These are phyloP conservation scores for Debaryomyces robertsiae DNA, from an alignment of 1,139 yeast species.

Conservation along the genomic window DNA sequence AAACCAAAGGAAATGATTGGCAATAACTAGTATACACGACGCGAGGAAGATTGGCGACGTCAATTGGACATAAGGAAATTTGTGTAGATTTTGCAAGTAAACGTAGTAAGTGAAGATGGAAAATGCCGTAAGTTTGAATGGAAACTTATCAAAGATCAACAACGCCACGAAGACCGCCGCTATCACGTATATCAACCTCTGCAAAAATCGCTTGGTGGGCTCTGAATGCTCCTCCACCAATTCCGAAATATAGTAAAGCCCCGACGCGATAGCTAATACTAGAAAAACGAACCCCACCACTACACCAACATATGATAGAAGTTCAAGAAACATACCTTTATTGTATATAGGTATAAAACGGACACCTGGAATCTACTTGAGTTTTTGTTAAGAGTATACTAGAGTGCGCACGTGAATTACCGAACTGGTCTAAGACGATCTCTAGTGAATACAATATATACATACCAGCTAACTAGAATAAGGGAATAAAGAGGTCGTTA, in stretches of 20 bases:
- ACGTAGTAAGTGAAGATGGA: conserved; percentile 71
- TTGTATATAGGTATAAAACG: conserved; percentile 1
- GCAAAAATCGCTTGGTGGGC: conserved; percentile 72
- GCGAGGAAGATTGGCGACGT: conserved; percentile 69
- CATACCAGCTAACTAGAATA: no score
- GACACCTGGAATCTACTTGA: not conserved
- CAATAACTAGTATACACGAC: conserved; percentile 71
- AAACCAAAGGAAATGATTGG: conserved; percentile 91
- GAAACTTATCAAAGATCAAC: conserved; percentile 74
- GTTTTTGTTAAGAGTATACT: not conserved
- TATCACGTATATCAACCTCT: conserved; percentile 61
- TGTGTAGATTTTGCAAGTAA: conserved; percentile 72
- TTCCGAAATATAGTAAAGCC: conserved; percentile 87
- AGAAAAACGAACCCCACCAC: conserved; percentile 74
- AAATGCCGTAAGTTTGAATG: conserved; percentile 63
- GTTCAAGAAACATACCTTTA: conserved; percentile 40
- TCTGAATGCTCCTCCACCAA: conserved; percentile 92
- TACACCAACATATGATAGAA: conserved; percentile 66
- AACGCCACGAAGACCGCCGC: conserved; percentile 57
- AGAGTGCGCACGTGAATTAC: not conserved
- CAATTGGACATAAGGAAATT: conserved; percentile 82
- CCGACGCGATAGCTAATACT: conserved; percentile 69
- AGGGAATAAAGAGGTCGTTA: no score
- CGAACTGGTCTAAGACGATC: no score
- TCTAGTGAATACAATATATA: no score